A percentile compares a stretch with the other conserved stretches of the same genome.
Conservation (phyloP, 228 moss, liverwort and hornwort species). For the Sphagnum fallax region DNA sequence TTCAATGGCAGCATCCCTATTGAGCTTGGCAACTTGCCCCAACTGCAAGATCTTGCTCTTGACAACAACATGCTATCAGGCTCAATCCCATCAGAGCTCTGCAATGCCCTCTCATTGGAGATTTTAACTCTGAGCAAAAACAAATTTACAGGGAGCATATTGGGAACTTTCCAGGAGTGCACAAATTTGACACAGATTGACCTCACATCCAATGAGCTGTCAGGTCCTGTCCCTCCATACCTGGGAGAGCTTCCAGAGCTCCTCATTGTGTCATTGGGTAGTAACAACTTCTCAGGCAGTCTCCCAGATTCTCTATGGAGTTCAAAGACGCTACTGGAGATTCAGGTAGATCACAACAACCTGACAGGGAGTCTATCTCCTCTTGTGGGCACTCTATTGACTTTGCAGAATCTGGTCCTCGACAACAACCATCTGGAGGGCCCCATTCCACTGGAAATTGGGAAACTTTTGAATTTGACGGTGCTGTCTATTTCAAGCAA, state of each 20-base stretch:
- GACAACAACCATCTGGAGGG: conserved; percentile 48
- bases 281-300: conserved; percentile 33
- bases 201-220: conserved; percentile 45
- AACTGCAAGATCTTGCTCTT: conserved; percentile 30
- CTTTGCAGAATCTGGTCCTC: conserved; percentile 32
- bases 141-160: conserved; percentile 29
- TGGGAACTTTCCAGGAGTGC: conserved; percentile 35
- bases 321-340: conserved; percentile 34
- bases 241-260: conserved; percentile 35
- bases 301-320: conserved; percentile 50
- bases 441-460: conserved; percentile 36
- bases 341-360: conserved; percentile 32
- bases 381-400: conserved; percentile 22
- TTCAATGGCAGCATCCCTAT: conserved; percentile 42
- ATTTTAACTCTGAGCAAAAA: conserved; percentile 30
- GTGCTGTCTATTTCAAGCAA: conserved; percentile 41
- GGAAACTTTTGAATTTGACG: conserved; percentile 28
- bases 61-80: conserved; percentile 35
- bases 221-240: conserved; percentile 42
- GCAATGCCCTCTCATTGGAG: conserved; percentile 30
- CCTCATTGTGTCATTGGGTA: conserved; percentile 30
- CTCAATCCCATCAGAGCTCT: conserved; percentile 36
- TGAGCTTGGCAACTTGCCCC: conserved; percentile 38
- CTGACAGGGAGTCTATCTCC: conserved; percentile 35
- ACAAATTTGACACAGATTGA: conserved; percentile 36